Evolutionary conservation across 371 early-diverging fungal species (phyloP).

Genomic region (Umbelopsis sp.): DNA sequence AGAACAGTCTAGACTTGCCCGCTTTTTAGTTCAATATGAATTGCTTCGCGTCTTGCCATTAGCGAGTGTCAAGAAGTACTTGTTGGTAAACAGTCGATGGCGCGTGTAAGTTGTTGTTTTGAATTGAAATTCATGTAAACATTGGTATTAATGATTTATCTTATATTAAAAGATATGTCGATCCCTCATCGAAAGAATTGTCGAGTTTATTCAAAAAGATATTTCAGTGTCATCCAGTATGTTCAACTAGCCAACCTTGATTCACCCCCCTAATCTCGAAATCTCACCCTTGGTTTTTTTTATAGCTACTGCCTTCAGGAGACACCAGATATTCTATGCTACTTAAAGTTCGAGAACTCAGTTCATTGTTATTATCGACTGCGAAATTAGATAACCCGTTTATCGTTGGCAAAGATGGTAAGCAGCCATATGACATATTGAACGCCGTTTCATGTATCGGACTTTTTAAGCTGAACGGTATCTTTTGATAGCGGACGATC

Average conservation of each 20-base stretch:
- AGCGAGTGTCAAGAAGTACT: neutral
- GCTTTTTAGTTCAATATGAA: neutral
- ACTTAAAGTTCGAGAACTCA: constrained; percentile 1
- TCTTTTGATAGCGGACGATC: neutral
- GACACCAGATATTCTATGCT: neutral
- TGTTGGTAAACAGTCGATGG: neutral
- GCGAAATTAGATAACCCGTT: constrained; percentile 2
- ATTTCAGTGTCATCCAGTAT: constrained; percentile 10
- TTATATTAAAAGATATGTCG: neutral
- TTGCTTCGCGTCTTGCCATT: constrained; percentile 1
- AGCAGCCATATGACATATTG: neutral
- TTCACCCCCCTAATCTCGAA: neutral
- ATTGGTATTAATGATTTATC: neutral
- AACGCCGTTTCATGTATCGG: neutral
- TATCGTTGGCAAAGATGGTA: neutral
- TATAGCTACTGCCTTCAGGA: neutral
- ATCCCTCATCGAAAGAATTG: neutral
- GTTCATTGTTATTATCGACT: neutral
- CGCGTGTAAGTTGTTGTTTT: neutral
- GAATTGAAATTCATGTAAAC: neutral
- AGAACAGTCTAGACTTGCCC: neutral
- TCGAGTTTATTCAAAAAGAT: constrained; percentile 3
- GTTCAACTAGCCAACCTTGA: neutral
- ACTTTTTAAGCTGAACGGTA: neutral
- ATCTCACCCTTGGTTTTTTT: neutral